phyloP scores from a whole-genome alignment of 805 yeast species.

The Lipomyces kockii region DNA sequence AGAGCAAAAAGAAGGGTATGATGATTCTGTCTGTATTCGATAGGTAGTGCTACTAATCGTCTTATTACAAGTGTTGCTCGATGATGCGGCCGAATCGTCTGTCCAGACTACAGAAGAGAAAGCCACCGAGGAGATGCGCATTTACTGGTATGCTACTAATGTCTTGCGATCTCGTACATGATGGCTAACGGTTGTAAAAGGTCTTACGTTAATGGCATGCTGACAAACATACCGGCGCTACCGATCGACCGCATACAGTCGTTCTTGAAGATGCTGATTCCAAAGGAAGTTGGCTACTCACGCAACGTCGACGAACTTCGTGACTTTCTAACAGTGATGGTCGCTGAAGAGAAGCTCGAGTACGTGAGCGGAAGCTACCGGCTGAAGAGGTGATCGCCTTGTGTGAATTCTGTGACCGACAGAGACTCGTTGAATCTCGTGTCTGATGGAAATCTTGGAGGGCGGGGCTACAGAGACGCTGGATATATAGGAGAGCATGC shows the following conservation, averaged over 20 bases:
- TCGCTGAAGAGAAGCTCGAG: slow-evolving; percentile 52
- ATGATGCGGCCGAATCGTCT: slow-evolving; percentile 30
- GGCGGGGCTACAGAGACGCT: too few relatives aligned
- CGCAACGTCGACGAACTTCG: slow-evolving; percentile 52
- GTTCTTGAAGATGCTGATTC: slow-evolving; percentile 60
- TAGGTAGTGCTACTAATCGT: neutral
- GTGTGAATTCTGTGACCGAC: neutral
- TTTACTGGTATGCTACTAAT: slow-evolving; percentile 31
- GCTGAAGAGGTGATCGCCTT: slow-evolving; percentile 39
- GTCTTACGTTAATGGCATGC: slow-evolving; percentile 61
- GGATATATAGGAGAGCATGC: neutral
- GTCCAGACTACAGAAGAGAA: slow-evolving; percentile 42
- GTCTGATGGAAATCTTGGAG: too few relatives aligned
- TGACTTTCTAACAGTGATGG: slow-evolving; percentile 50
- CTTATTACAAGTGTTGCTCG: slow-evolving; percentile 11
- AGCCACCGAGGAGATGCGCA: slow-evolving; percentile 46
- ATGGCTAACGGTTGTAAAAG: slow-evolving; percentile 42
- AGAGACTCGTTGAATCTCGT: neutral
- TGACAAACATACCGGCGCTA: slow-evolving; percentile 59
- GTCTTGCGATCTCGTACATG: neutral
- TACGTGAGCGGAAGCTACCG: slow-evolving; percentile 47
- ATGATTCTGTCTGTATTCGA: slow-evolving; percentile 5
- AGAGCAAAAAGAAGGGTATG: slow-evolving; percentile 20
- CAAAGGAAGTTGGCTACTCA: slow-evolving; percentile 53
- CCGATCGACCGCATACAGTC: slow-evolving; percentile 57